phyloP scores from a whole-genome alignment of 78 protist genomes.

The Emiliania huxleyi region DNA sequence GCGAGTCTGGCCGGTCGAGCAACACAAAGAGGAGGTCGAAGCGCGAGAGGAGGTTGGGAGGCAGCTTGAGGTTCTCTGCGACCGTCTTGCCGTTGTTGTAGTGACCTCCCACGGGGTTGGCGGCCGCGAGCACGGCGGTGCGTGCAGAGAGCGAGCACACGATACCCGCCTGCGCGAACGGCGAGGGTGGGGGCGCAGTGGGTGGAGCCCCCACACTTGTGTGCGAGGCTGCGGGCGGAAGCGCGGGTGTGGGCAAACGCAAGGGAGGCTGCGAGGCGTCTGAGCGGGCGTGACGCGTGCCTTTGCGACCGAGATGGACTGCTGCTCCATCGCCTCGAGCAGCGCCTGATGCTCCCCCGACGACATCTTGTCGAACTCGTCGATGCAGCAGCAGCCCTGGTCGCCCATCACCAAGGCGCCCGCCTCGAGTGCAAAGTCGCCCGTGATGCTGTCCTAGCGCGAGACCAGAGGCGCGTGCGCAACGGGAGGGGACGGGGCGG shows the following conservation, averaged over 20 bases:
- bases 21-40: constrained; percentile 96
- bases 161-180: constrained; percentile 70
- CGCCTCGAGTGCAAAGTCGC: constrained; percentile 84
- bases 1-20: constrained; percentile 67
- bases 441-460: background rate
- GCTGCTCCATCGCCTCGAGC: constrained; percentile 99
- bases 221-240: too few species aligned
- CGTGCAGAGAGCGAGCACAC: constrained; percentile 95
- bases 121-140: constrained; percentile 95
- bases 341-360: constrained; percentile 54
- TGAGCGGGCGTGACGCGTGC: too few species aligned
- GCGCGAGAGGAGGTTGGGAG: constrained; percentile 87
- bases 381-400: constrained; percentile 97
- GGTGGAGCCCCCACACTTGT: too few species aligned
- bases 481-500: too few species aligned
- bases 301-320: constrained; percentile 66
- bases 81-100: constrained; percentile 82
- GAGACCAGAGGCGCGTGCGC: too few species aligned
- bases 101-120: constrained; percentile 92
- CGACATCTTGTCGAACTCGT: constrained; percentile 99
- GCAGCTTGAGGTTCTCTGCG: constrained; percentile 86
- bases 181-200: too few species aligned
- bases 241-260: too few species aligned
- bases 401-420: constrained; percentile 78
- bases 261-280: too few species aligned